Evolutionary conservation across 805 yeast genomes (phyloP), one percentile per base, ranked within the genome.

Genomic region (Metschnikowia matae): DNA sequence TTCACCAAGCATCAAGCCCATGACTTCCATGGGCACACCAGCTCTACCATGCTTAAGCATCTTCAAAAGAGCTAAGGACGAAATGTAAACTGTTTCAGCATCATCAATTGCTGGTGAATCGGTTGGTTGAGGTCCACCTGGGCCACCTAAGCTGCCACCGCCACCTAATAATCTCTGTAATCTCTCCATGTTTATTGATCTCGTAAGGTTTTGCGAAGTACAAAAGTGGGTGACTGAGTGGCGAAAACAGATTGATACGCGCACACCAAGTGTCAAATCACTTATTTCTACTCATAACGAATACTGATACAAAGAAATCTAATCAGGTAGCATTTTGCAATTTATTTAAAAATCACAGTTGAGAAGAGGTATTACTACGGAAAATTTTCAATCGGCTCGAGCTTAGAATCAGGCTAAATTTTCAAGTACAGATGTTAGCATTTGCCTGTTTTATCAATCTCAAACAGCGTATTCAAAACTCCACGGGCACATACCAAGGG

Each of bases 1-100:
- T 60, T 92, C 97, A 42, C 99, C 99, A 54, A 95, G 79, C 99
- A 94, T 94, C 57, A 94, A 77, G 2, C 99, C 99, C 99, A 94
- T 94, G 47, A 80, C 85, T 65, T 79, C 84, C 84, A 80, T 79
- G n/a, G 84, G 84, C 47, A 80, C 84, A 67, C 95, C 94, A 2
- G 94, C 92, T 64, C 98, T 80, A 35, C 98, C 98, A 66, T 94
- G 99, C 68, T 91, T 92, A 63, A 94, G 81, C 99, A 94, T 94
- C 72, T 94, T 94, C 55, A 94, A 77, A 47, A 94, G 74, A 3
- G 99, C 99, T 61, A 94, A 79, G 37, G 97, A 90, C 38, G 99
- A 94, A 49, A 94, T 90, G 70, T 92, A 89, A 8, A 94, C 97
- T 0, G 98, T 91, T 71, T 94, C 99, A 38, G 96, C 87, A 61